phyloP scores from a whole-genome alignment of 176 grass and related monocot species.

The Cymbopogon citratus region DNA sequence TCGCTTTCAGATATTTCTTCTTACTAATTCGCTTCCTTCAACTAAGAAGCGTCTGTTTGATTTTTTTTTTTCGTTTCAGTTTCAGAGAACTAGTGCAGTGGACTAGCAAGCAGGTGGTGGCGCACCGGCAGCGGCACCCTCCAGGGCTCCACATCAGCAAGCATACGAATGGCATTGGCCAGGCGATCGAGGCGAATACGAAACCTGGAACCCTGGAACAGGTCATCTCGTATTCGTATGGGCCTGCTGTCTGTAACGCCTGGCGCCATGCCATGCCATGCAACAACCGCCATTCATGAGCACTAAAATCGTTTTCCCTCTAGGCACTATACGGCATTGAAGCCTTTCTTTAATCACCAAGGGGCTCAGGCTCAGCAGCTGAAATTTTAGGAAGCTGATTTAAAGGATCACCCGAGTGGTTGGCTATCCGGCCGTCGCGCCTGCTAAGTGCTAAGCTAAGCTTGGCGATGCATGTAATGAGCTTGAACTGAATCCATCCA shows the following conservation, averaged over 20 bases:
- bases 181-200: background rate
- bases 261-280: conserved; percentile 28
- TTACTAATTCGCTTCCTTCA: too few species aligned
- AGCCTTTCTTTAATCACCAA: conserved; percentile 6
- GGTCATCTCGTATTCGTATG: background rate
- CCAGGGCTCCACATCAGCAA: background rate
- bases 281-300: conserved; percentile 51
- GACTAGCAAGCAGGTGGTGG: background rate
- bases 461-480: too few species aligned
- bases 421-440: background rate
- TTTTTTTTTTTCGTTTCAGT: background rate
- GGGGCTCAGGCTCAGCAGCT: conserved; percentile 15
- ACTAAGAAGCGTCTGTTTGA: background rate
- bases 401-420: background rate
- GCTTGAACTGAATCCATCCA: background rate
- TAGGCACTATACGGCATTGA: conserved; percentile 40
- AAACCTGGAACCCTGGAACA: conserved; percentile 12
- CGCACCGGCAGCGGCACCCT: background rate
- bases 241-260: conserved; percentile 1
- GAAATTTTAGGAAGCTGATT: conserved; percentile 28
- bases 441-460: too few species aligned
- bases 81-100: background rate
- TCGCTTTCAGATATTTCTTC: background rate
- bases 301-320: conserved; percentile 27
- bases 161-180: background rate